Evolutionary conservation across 2,329 filamentous ascomycete genomes (phyloP), one percentile per base, ranked within the genome.

Genomic region (Cladorrhinum sp.): DNA sequence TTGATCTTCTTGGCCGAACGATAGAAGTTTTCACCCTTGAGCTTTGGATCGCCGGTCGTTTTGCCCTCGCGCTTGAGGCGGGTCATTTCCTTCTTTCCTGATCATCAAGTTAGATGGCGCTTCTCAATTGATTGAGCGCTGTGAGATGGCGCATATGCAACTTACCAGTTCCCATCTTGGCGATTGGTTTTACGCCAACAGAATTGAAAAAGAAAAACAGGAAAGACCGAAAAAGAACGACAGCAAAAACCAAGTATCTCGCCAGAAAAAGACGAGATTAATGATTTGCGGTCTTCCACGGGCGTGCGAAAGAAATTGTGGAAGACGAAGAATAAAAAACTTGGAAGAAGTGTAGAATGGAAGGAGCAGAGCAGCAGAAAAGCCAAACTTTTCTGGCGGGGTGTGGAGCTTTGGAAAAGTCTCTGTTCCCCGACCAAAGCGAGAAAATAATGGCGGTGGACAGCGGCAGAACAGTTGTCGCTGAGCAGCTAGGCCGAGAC

Each of bases 11-110:
- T 97, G 70, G 90, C 91, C 81, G 79, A 75, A 83, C 91, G 87
- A 81, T 98, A 98, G 80, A 98, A 99, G 81, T 98, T 98, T 82
- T 98, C 94, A 78, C 95, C 95, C 80, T 99, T 99, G 70, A 87
- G 82, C 71, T 88, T 91, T 72, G 98, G 91, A 79, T 98, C 98
- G 71, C 79, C 87, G 86, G 96, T 92, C 74, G 92, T 92, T 79
- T 93, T 94, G 69, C 91, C 92, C 83, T 97, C 87, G 75, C 92
- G 90, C 80, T 83, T 84, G 75, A 90, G 89, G 78, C 94, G 88
- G 75, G 80, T 84, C 66, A 86, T 87, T 79, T 98, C 94, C 78
- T 97, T 97, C 83, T 98, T 98, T 71, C 86, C 88, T 70, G 87
- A 67, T 72, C 66, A 14, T 21, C 12, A 21, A 28, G 62, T 65